These are phyloP conservation scores for Lobulomyces angularis DNA, from an alignment of 192 early-diverging fungal species.

Conservation along the genomic window DNA sequence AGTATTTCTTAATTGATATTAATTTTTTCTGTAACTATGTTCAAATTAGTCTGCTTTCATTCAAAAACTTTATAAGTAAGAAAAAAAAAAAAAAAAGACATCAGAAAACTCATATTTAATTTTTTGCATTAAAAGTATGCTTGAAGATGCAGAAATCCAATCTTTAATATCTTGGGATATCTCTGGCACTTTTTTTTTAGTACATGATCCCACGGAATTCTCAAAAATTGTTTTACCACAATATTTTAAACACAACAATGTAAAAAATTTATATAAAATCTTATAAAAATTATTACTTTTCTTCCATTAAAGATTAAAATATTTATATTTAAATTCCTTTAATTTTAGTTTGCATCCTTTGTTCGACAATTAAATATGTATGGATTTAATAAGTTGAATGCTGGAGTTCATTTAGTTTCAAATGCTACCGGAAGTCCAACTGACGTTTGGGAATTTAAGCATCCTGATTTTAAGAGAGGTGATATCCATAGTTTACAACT, in stretches of 20 bases:
- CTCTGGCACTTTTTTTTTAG: constrained; percentile 25
- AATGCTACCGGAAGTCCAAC: constrained; percentile 17
- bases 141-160: constrained; percentile 18
- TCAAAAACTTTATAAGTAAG: constrained; percentile 27
- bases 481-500: constrained; percentile 14
- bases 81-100: too few relatives aligned
- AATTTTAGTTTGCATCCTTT: constrained; percentile 24
- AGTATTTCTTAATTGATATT: too few relatives aligned
- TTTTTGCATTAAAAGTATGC: too few relatives aligned
- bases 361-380: constrained; percentile 36
- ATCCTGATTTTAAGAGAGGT: constrained; percentile 23
- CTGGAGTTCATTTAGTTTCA: too few relatives aligned
- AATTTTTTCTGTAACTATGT: too few relatives aligned
- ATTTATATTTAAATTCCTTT: too few relatives aligned
- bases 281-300: constrained; percentile 7
- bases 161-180: constrained; percentile 22
- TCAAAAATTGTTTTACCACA: constrained; percentile 24
- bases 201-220: constrained; percentile 24
- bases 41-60: constrained; percentile 17
- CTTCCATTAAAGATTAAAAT: constrained; percentile 1
- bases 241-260: constrained; percentile 35
- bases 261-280: constrained; percentile 5
- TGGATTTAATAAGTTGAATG: constrained; percentile 33
- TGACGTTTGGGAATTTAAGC: constrained; percentile 30
- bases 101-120: too few relatives aligned